Base-by-base conservation (phyloP, 495 filamentous ascomycete species). In the Parmelia sp. region DNA sequence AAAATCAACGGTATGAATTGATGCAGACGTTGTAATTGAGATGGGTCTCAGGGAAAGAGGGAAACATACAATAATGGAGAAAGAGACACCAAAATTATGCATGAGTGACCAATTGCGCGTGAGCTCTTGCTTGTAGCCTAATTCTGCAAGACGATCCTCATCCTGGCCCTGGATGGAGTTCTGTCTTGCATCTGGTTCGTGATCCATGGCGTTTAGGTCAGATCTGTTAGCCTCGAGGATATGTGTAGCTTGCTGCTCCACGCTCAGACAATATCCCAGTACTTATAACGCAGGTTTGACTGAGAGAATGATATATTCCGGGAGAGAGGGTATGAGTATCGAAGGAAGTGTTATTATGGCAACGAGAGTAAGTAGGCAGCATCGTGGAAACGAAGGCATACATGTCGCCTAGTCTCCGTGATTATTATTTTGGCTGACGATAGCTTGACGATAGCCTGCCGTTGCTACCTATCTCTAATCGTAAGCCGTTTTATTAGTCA, bases 31-130 rank as follows among this genome's bases (percentile, higher is more conserved):
- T n/a, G n/a, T n/a, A n/a, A n/a, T n/a, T n/a, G 10, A 44, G 15
- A 15, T 21, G 1, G 19, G 40, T 44, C 17, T 4, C 0, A 12
- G 42, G 27, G 21, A 53, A 5, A 53, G n/a, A 23, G 29, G 29
- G 19, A 47, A 23, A 74, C 82, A 68, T 64, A 84, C 82, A 69
- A 87, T 87, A 68, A 87, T 87, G 12, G 83, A 85, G 72, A 87
- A 87, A 0, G 83, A 85, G 60, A 87, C 81, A 57, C 84, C 84
- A 74, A 87, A 87, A 69, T 87, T 87, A 65, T 87, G 84, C 57
- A 82, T 72, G 64, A 86, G 66, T 19, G 79, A 80, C 84, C 84
- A 87, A 71, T 86, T 84, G 33, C 84, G 77, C 40, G 76, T 75
- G 61, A 87, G 68, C 65, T 87, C 84, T 66, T 87, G 84, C 71